These are phyloP conservation scores for Metschnikowia reukaufii DNA, from an alignment of 805 yeast genomes.

Conservation along the genomic window DNA sequence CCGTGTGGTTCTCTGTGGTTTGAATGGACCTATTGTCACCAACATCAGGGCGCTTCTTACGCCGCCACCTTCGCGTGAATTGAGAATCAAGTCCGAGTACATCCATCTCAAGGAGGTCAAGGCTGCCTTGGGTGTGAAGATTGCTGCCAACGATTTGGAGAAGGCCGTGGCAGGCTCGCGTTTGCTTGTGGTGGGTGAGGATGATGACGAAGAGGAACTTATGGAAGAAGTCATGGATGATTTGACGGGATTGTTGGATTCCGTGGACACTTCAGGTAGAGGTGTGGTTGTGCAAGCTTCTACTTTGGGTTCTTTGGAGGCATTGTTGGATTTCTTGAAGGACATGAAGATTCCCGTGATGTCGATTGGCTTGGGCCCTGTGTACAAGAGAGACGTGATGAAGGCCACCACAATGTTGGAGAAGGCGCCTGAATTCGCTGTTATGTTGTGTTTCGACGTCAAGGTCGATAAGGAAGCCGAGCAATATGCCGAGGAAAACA, in stretches of 20 bases:
- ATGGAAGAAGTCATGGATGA: slow-evolving; percentile 99
- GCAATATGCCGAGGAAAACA: slow-evolving; percentile 93
- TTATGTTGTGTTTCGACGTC: slow-evolving; percentile 99
- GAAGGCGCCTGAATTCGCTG: slow-evolving; percentile 90
- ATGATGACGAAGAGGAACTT: slow-evolving; percentile 95
- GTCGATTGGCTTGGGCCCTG: slow-evolving; percentile 98
- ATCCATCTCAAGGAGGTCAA: slow-evolving; percentile 96
- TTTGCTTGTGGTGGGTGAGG: slow-evolving; percentile 90
- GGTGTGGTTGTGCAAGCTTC: slow-evolving; percentile 99
- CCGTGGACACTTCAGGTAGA: slow-evolving; percentile 90
- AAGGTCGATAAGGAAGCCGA: slow-evolving; percentile 97
- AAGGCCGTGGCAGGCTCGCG: slow-evolving; percentile 99
- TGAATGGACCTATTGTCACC: slow-evolving; percentile 97
- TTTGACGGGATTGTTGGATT: slow-evolving; percentile 87
- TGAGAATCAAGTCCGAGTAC: slow-evolving; percentile 95
- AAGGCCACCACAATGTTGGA: slow-evolving; percentile 96
- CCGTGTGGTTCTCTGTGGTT: slow-evolving; percentile 91
- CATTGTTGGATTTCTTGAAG: slow-evolving; percentile 92
- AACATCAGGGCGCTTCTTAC: slow-evolving; percentile 93
- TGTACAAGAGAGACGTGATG: slow-evolving; percentile 96
- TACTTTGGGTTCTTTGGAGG: slow-evolving; percentile 97
- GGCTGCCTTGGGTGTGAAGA: slow-evolving; percentile 98
- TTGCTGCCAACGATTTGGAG: slow-evolving; percentile 96
- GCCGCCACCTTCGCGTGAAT: slow-evolving; percentile 95
- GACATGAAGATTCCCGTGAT: slow-evolving; percentile 99